Evolutionary conservation across 2,329 filamentous ascomycete genomes (phyloP).

Genomic region (Cadophora sp.): DNA sequence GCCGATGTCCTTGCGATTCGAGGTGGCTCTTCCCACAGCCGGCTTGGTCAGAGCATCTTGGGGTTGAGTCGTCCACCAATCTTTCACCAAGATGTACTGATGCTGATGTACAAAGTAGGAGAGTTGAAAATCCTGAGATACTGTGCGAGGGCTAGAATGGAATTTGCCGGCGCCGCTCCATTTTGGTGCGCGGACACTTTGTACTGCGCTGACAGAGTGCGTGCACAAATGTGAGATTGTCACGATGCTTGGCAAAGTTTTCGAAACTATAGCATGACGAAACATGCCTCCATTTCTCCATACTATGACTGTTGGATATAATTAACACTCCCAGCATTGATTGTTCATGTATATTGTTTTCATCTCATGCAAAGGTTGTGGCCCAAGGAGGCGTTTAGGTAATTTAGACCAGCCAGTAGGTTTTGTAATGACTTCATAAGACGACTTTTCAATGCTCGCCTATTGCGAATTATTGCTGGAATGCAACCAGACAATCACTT

Average conservation of each 20-base stretch:
- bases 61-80: background rate
- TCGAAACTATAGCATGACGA: conserved; percentile 8
- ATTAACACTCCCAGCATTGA: too few species aligned
- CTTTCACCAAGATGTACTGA: background rate
- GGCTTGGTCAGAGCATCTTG: background rate
- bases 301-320: too few species aligned
- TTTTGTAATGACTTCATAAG: too few species aligned
- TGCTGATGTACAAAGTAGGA: background rate
- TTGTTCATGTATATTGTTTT: too few species aligned
- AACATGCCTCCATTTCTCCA: conserved; percentile 23
- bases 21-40: background rate
- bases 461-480: too few species aligned
- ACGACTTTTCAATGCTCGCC: too few species aligned
- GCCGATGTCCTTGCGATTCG: background rate
- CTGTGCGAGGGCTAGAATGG: background rate
- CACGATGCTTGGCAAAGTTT: background rate
- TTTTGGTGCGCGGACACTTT: background rate
- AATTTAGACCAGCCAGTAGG: too few species aligned
- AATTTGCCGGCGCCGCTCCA: too few species aligned
- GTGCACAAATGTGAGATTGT: background rate
- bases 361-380: too few species aligned
- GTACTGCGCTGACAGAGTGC: background rate
- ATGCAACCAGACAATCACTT: too few species aligned
- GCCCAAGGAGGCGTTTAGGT: too few species aligned
- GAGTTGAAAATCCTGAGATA: background rate